Base-by-base conservation (phyloP, 345 rosid genomes). In the Chamaenerion angustifolium region DNA sequence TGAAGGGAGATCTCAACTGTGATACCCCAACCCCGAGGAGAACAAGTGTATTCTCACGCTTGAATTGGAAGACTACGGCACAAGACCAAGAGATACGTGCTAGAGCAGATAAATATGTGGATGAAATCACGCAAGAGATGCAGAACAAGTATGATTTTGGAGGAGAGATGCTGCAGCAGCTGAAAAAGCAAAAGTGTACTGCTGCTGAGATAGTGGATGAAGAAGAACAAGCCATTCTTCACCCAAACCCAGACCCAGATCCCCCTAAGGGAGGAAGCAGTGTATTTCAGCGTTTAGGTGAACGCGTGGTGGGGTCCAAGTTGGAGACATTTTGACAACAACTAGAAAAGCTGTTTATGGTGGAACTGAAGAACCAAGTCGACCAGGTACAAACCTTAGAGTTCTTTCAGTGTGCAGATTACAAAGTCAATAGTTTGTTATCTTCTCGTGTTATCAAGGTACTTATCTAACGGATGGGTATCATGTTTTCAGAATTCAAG, bases 61-160 rank as follows among this genome's bases (percentile, higher is more conserved):
- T 68, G 56, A 63, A 51, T 10, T 59, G 5, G 35, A 37, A 18
- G 8, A 40, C 25, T 21, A 21, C 25, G 11, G 10, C n/a, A 44
- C 53, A 59, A 45, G 56, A 43, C 25, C 23, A 21, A n/a, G 51
- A 46, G 35, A 41, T 35, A 16, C 15, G 23, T 40, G 45, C 6
- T 16, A 19, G 25, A 37, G 49, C 13, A 46, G 59, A 55, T 40
- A 8, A 43, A 21, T 63, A 64, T 48, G 55, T 49, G 23, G 41
- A 27, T 9, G 62, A 68, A 19, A 47, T 63, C 45, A 59, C 59
- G 64, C 55, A 49, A 58, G 67, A 59, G 19, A 49, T 68, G 64
- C 55, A 54, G 45, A 57, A 42, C 42, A 63, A 37, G 68, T 56
- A 40, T 9, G 43, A 51, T 11, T 41, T 42, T 13, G 47, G 67